phyloP scores from a whole-genome alignment of 495 filamentous ascomycete species.

The Penicillium turbatum region DNA sequence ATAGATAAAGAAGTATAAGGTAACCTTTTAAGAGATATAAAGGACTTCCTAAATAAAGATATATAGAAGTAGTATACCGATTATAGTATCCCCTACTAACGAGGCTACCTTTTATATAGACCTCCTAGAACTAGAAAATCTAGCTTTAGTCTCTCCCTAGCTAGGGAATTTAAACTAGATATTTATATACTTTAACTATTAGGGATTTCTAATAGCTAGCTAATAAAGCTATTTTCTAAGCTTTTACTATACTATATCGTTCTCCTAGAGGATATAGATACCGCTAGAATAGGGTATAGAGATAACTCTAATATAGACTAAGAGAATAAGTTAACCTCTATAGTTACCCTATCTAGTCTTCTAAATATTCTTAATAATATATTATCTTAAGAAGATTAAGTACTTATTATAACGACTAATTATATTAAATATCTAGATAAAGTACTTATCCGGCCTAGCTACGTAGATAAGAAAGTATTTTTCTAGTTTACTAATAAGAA shows the following conservation, averaged over 20 bases:
- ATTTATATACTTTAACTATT: conserved; percentile 50
- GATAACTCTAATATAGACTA: conserved; percentile 5
- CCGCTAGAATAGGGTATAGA: conserved; percentile 39
- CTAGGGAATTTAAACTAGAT: conserved; percentile 56
- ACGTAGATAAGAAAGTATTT: conserved; percentile 47
- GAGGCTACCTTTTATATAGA: conserved; percentile 35
- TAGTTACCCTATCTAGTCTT: conserved; percentile 45
- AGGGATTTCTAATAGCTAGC: conserved; percentile 28
- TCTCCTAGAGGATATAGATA: conserved; percentile 65
- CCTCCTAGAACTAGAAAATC: conserved; percentile 40
- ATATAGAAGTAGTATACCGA: conserved; percentile 67
- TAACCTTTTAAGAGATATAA: conserved; percentile 63
- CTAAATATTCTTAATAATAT: conserved; percentile 69
- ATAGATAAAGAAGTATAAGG: conserved; percentile 65
- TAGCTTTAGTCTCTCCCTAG: conserved; percentile 48
- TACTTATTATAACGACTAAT: conserved; percentile 73
- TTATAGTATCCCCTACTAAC: conserved; percentile 44
- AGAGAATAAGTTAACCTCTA: conserved; percentile 36
- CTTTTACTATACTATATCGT: conserved; percentile 59
- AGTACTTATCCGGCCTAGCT: conserved; percentile 62
- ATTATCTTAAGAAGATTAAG: conserved; percentile 57
- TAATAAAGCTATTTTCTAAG: conserved; percentile 47
- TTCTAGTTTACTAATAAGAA: conserved; percentile 13
- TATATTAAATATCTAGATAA: conserved; percentile 60
- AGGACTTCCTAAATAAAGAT: conserved; percentile 69